phyloP scores from a whole-genome alignment of 75 land plant species.

The Isoetes taiwanensis region DNA sequence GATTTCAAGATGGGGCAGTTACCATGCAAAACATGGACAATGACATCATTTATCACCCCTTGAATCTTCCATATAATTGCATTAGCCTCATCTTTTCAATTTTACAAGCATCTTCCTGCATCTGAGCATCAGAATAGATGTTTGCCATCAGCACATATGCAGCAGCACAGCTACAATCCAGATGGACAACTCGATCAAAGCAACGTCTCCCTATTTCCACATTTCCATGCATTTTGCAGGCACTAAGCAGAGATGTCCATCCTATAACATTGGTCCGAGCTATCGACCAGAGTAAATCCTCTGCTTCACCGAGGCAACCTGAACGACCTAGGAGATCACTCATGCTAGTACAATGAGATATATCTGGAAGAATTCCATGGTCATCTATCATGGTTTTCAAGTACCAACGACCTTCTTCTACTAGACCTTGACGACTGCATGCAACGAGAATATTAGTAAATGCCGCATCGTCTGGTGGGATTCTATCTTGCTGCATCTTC shows the following conservation, averaged over 20 bases:
- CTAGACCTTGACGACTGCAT: background rate
- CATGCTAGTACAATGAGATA: slow-evolving; percentile 1
- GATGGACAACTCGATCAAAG: slow-evolving; percentile 5
- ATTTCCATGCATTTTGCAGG: slow-evolving; percentile 27
- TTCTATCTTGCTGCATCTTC: background rate
- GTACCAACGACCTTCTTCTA: slow-evolving; percentile 1
- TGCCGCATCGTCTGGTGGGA: background rate
- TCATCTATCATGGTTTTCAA: background rate
- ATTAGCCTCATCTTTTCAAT: too few relatives aligned
- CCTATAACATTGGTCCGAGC: slow-evolving; percentile 26
- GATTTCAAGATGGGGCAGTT: too few relatives aligned
- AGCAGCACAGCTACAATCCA: slow-evolving; percentile 12
- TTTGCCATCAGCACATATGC: slow-evolving; percentile 25
- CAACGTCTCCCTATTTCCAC: slow-evolving; percentile 15
- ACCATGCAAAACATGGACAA: too few relatives aligned
- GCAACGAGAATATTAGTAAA: background rate
- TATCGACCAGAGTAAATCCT: slow-evolving; percentile 1
- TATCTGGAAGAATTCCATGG: background rate
- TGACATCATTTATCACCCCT: too few relatives aligned
- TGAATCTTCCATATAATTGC: too few relatives aligned
- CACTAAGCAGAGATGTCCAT: slow-evolving; percentile 31
- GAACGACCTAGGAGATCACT: background rate
- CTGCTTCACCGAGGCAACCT: slow-evolving; percentile 4
- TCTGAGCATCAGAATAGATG: slow-evolving; percentile 17
- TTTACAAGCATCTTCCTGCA: too few relatives aligned